Conservation (phyloP, 345 rosid species). For the Pistacia integerrima region DNA sequence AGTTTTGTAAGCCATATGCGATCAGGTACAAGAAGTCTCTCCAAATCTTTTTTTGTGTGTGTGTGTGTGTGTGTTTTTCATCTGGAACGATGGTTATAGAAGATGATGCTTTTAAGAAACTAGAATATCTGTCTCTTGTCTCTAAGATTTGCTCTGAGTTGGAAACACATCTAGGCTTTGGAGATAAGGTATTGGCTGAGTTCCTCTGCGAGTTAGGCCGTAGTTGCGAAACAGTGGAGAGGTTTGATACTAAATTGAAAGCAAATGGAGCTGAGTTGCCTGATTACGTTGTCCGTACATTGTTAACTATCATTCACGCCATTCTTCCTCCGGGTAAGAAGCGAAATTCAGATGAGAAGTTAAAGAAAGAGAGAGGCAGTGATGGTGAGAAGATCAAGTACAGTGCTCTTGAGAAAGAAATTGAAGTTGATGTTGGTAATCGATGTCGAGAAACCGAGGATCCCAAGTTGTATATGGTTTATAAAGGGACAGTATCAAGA, state of each 20-base stretch:
- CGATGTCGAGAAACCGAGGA: conserved; percentile 36
- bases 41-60: no score
- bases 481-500: conserved; percentile 76
- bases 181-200: conserved; percentile 76
- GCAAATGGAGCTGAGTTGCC: conserved; percentile 83
- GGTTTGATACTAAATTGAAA: conserved; percentile 71
- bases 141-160: conserved; percentile 85
- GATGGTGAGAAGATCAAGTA: conserved; percentile 50
- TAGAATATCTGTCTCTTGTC: conserved; percentile 65
- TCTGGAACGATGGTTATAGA: background rate
- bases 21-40: no score
- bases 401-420: conserved; percentile 66
- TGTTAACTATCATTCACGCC: conserved; percentile 77
- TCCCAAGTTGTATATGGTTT: conserved; percentile 74
- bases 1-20: no score
- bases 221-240: conserved; percentile 60
- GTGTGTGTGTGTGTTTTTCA: no score
- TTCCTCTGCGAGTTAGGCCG: conserved; percentile 76
- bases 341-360: conserved; percentile 42
- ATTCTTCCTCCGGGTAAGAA: conserved; percentile 59
- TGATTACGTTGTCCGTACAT: conserved; percentile 77
- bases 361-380: conserved; percentile 24
- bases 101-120: conserved; percentile 46
- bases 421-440: conserved; percentile 52
- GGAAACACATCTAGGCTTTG: conserved; percentile 73